Evolutionary conservation across 2,329 filamentous ascomycete genomes (phyloP).

Genomic region (Beauveria bassiana): DNA sequence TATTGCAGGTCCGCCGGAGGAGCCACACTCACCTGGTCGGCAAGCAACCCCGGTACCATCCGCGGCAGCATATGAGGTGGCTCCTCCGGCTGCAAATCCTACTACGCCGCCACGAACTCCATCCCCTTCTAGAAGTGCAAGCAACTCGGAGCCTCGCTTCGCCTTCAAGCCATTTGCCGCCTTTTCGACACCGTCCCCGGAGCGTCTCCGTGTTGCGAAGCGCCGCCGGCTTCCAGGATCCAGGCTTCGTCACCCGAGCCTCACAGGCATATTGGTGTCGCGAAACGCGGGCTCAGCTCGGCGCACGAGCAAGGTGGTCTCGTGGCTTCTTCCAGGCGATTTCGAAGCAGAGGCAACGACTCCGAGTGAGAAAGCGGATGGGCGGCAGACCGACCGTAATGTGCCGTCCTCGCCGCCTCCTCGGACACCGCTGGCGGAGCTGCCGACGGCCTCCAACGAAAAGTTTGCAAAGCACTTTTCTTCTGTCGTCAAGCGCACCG

Average conservation of each 20-base stretch:
- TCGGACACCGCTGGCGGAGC: slow-evolving; percentile 23
- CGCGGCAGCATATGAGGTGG: background rate
- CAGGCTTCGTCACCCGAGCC: slow-evolving; percentile 21
- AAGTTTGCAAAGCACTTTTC: slow-evolving; percentile 43
- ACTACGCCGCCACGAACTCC: background rate
- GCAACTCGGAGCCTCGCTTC: slow-evolving; percentile 39
- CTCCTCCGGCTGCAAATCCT: background rate
- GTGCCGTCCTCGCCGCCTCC: slow-evolving; percentile 37
- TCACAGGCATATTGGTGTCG: slow-evolving; percentile 28
- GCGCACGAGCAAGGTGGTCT: slow-evolving; percentile 25
- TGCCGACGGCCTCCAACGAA: slow-evolving; percentile 26
- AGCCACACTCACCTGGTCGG: background rate
- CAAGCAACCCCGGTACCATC: background rate
- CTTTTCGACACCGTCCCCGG: slow-evolving; percentile 44
- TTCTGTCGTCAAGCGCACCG: slow-evolving; percentile 30
- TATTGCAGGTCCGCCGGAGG: background rate
- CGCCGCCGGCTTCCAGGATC: slow-evolving; percentile 16
- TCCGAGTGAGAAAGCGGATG: background rate
- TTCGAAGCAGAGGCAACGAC: slow-evolving; percentile 12
- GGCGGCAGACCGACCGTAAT: background rate
- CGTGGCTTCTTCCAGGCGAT: slow-evolving; percentile 28
- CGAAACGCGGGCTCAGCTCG: slow-evolving; percentile 24
- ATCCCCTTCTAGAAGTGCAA: slow-evolving; percentile 16
- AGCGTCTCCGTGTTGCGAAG: slow-evolving; percentile 19
- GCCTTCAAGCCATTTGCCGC: slow-evolving; percentile 44